A percentile compares a stretch with the other conserved stretches of the same genome.
Conservation (phyloP, 2,329 filamentous ascomycete genomes). For the Akanthomyces muscarius region DNA sequence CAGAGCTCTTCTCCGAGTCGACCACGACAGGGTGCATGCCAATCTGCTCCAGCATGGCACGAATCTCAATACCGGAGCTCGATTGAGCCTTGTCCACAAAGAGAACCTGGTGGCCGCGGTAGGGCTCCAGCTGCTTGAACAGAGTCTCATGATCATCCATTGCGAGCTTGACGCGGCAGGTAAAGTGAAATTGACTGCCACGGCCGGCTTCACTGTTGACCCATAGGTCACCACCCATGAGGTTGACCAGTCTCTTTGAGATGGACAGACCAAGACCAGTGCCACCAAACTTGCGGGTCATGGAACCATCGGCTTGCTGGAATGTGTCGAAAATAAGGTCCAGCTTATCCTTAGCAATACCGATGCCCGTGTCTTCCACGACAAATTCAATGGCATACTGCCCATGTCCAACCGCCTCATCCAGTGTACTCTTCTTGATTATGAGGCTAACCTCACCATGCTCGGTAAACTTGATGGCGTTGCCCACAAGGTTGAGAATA, state of each 20-base stretch:
- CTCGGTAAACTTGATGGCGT: constrained; percentile 98
- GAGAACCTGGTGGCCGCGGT: constrained; percentile 85
- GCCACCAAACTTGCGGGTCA: constrained; percentile 91
- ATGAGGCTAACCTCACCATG: constrained; percentile 92
- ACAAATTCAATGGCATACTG: constrained; percentile 95
- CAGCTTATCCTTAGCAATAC: constrained; percentile 91
- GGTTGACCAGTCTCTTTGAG: constrained; percentile 87
- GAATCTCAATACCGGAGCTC: constrained; percentile 69
- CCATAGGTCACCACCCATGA: constrained; percentile 97
- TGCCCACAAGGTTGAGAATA: constrained; percentile 93
- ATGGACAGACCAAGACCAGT: constrained; percentile 93
- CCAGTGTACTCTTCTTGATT: constrained; percentile 66
- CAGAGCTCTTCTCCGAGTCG: constrained; percentile 67
- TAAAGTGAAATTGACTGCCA: constrained; percentile 95
- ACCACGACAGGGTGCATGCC: constrained; percentile 81
- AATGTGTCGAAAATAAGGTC: constrained; percentile 98
- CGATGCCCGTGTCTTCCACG: constrained; percentile 93
- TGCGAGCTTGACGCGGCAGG: constrained; percentile 82
- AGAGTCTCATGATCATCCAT: constrained; percentile 74
- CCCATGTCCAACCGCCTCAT: constrained; percentile 57
- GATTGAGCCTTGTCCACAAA: constrained; percentile 92
- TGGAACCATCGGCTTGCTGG: constrained; percentile 96
- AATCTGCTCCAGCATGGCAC: constrained; percentile 71
- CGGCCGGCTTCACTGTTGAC: constrained; percentile 88
- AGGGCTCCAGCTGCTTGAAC: constrained; percentile 80